Conservation (phyloP, 208 protist genomes). For the Trypanosoma conorhini region DNA sequence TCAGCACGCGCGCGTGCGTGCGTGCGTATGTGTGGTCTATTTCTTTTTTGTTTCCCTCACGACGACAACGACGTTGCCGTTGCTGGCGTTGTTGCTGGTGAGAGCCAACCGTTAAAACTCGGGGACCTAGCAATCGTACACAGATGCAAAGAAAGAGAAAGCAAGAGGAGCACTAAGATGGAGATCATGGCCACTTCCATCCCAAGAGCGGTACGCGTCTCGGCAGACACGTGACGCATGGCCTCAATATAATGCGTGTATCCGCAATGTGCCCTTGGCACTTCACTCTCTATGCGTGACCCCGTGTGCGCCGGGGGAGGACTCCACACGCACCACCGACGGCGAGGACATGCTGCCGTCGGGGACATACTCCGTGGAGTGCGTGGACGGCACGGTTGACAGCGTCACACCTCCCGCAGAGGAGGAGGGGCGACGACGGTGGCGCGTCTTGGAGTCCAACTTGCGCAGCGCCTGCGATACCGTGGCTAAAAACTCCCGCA, state of each 20-base stretch:
- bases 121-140: not conserved
- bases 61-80: not conserved
- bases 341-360: constrained; percentile 8
- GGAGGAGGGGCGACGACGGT: constrained; percentile 1
- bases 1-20: constrained; percentile 1
- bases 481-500: constrained; percentile 4
- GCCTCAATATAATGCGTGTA: not conserved
- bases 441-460: constrained; percentile 5
- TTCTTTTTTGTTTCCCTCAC: not conserved
- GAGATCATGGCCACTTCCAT: not conserved
- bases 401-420: not conserved
- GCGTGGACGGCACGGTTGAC: not conserved
- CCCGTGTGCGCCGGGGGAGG: constrained; percentile 2
- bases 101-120: not conserved
- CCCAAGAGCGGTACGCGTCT: not conserved
- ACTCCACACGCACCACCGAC: constrained; percentile 15
- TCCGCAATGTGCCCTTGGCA: not conserved
- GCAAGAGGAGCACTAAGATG: constrained; percentile 9
- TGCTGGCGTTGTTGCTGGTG: not conserved
- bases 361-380: constrained; percentile 12
- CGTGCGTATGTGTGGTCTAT: not conserved
- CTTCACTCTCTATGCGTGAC: not conserved
- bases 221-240: not conserved
- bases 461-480: constrained; percentile 15
- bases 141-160: not conserved